Evolutionary conservation across 2,329 filamentous ascomycete genomes (phyloP), one percentile per base, ranked within the genome.

Genomic region (Cladosporium sp.): DNA sequence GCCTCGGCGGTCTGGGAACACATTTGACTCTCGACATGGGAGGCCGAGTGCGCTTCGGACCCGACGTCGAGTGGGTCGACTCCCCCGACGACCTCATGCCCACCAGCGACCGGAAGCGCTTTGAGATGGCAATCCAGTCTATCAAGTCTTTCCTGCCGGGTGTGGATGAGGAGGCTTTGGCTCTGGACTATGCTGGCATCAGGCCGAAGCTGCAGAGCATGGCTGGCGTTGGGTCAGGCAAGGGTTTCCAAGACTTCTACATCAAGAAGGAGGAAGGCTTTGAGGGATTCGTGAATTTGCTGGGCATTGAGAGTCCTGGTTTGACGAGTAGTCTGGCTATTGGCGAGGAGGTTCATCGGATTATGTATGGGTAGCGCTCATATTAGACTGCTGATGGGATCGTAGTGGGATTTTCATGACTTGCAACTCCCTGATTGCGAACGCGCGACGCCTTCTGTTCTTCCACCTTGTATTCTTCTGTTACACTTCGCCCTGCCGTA

Each of bases 281-380:
- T 61, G 72, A 80, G 2, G 91, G 89, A 2, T 96, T 92, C 79
- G 79, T 97, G 7, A 96, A 96, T 73, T 66, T 97, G 58, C 65
- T 97, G 60, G 92, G 90, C 0, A 96, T 96, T 59, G 92, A 97
- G 74, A 95, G 89, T 68, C 92, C 92, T 0, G 92, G 92, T 4
- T 71, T 97, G 68, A 97, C 92, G 41, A 93, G 88, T 67, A 83
- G 80, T 60, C 71, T 97, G 71, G 90, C 90, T 1, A 92, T 96
- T 69, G 91, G 78, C 3, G 88, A 95, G 64, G 79, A 80, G 74
- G 90, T 96, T 8, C 71, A 80, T 58, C 65, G 61, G 1, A 63
- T 84, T 44, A 56, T 84, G 59, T 82, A 83, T 61, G 49, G 59
- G 34, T 54, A 51, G 34, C 11, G 6, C 30, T 9, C 4, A 12